Conservation (phyloP, 805 yeast species). For the Dipodascus geniculatus region DNA sequence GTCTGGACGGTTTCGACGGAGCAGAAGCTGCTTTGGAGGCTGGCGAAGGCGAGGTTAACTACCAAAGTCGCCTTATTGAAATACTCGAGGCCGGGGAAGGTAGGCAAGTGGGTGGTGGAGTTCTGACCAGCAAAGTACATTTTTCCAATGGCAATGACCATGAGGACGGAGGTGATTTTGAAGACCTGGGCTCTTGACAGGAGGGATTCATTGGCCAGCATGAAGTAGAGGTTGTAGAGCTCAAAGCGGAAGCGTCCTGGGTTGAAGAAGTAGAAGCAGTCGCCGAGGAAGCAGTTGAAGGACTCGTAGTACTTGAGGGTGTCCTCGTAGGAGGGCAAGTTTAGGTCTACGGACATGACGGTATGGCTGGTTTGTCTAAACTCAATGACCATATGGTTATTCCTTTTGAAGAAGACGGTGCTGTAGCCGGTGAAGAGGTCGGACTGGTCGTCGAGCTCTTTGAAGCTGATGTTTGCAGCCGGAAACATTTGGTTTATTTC, state of each 20-base stretch:
- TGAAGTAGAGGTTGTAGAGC: background rate
- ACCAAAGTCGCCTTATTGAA: slow-evolving; percentile 10
- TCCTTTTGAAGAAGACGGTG: background rate
- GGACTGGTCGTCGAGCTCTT: background rate
- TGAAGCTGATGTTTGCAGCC: background rate
- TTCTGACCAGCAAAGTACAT: slow-evolving; percentile 11
- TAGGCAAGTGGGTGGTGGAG: background rate
- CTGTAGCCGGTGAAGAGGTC: background rate
- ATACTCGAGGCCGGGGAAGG: slow-evolving; percentile 12
- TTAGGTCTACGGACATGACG: slow-evolving; percentile 5
- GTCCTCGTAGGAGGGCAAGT: slow-evolving; percentile 11
- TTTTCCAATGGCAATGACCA: slow-evolving; percentile 16
- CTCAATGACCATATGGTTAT: background rate
- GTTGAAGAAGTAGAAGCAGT: slow-evolving; percentile 17
- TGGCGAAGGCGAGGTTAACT: slow-evolving; percentile 9
- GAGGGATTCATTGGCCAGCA: slow-evolving; percentile 7
- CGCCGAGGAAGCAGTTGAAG: slow-evolving; percentile 11
- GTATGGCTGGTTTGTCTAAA: background rate
- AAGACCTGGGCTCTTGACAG: slow-evolving; percentile 8
- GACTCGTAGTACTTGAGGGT: slow-evolving; percentile 9
- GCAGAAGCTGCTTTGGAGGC: slow-evolving; percentile 7
- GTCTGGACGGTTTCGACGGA: slow-evolving; percentile 11
- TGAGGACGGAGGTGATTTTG: slow-evolving; percentile 10
- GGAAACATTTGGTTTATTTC: background rate
- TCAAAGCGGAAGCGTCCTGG: slow-evolving; percentile 6